These are phyloP conservation scores for Penicillium subrubescens DNA, from an alignment of 495 filamentous ascomycete genomes.

Conservation along the genomic window DNA sequence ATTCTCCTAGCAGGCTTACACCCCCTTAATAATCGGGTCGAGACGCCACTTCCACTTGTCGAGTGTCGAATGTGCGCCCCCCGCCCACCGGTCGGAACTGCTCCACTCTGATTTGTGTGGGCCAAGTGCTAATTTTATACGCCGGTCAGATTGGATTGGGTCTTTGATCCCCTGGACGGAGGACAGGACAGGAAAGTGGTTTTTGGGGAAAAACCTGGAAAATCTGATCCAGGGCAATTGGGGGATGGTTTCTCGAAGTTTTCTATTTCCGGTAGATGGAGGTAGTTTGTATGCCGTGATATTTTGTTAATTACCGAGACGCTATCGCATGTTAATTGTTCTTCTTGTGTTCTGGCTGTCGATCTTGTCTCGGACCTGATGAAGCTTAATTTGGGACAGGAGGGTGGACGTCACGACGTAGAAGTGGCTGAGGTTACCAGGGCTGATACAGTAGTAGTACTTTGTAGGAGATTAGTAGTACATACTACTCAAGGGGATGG, in stretches of 20 bases:
- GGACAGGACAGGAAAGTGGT: background rate
- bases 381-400: slow-evolving; percentile 26
- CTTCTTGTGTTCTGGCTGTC: slow-evolving; percentile 6
- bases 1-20: too few relatives aligned
- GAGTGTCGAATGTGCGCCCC: background rate
- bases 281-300: background rate
- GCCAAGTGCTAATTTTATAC: slow-evolving; percentile 21
- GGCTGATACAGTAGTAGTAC: background rate
- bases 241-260: background rate
- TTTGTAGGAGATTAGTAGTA: background rate
- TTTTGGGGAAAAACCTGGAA: background rate
- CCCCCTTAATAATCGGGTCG: slow-evolving; percentile 19
- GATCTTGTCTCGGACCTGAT: slow-evolving; percentile 32
- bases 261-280: background rate
- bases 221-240: background rate
- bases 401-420: slow-evolving; percentile 12
- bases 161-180: background rate
- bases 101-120: slow-evolving; percentile 17
- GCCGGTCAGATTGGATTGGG: background rate
- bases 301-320: background rate
- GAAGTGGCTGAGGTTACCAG: slow-evolving; percentile 4
- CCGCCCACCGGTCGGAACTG: background rate
- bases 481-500: too few relatives aligned
- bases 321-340: background rate
- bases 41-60: slow-evolving; percentile 10